Conservation (phyloP, 257 asterid species). For the Gentiana dahurica region DNA sequence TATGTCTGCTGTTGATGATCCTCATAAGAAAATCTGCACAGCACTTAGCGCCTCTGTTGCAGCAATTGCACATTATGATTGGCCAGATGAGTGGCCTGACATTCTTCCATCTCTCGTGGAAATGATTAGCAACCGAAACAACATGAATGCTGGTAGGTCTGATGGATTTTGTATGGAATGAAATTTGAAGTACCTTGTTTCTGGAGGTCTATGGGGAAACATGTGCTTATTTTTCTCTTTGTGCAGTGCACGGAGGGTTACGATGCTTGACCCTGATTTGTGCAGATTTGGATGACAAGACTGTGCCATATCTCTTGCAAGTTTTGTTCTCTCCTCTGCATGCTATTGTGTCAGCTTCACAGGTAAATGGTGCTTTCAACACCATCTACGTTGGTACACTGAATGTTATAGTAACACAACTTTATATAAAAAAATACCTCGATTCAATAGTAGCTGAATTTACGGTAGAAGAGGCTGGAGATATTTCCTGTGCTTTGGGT, state of each 20-base stretch:
- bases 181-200: neutral
- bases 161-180: neutral
- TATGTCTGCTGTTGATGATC: constrained; percentile 62
- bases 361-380: constrained; percentile 37
- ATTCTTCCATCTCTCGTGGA: constrained; percentile 60
- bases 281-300: constrained; percentile 84
- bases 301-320: constrained; percentile 70
- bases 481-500: too few relatives aligned
- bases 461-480: too few relatives aligned
- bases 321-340: constrained; percentile 76
- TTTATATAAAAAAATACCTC: too few relatives aligned
- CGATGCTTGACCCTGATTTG: constrained; percentile 87
- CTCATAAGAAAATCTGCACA: constrained; percentile 71
- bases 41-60: constrained; percentile 89
- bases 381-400: neutral
- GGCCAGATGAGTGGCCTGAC: constrained; percentile 98
- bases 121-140: constrained; percentile 51
- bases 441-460: too few relatives aligned
- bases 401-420: too few relatives aligned
- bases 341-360: constrained; percentile 73
- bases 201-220: constrained; percentile 1
- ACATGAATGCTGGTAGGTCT: constrained; percentile 65
- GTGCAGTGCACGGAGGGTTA: constrained; percentile 88
- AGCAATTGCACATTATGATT: constrained; percentile 67
- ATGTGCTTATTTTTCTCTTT: constrained; percentile 5